Evolutionary conservation across 202 grass and related monocot genomes (phyloP).

Genomic region (Carex arenaria): DNA sequence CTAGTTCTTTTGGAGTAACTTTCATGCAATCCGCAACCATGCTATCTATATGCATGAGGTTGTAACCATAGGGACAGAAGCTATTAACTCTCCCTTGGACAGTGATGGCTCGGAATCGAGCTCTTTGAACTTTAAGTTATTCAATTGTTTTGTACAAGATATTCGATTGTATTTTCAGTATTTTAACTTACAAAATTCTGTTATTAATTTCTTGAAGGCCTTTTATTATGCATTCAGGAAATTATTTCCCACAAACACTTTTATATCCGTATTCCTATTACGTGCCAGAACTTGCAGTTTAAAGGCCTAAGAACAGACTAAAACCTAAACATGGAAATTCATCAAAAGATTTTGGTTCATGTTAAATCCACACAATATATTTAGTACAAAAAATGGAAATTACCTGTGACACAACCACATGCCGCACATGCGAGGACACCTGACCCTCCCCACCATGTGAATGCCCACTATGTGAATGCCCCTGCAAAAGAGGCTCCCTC

Average conservation of each 20-base stretch:
- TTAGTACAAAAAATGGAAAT: background rate
- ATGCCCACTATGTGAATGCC: slow-evolving; percentile 11
- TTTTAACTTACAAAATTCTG: background rate
- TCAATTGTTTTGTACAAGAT: background rate
- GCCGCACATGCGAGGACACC: slow-evolving; percentile 51
- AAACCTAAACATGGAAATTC: background rate
- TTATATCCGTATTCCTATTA: background rate
- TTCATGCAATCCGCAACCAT: background rate
- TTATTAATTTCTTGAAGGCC: background rate
- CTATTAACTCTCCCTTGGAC: background rate
- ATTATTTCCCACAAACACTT: background rate
- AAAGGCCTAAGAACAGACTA: background rate
- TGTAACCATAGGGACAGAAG: background rate
- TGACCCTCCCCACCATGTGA: slow-evolving; percentile 23
- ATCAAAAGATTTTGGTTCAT: background rate
- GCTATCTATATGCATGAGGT: background rate
- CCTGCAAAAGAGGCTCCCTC: slow-evolving; percentile 19
- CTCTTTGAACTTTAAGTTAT: background rate
- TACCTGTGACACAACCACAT: slow-evolving; percentile 84
- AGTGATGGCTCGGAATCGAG: background rate
- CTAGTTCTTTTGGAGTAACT: background rate
- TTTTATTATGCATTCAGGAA: background rate
- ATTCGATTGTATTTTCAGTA: background rate
- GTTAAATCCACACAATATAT: background rate
- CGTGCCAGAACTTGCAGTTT: background rate